Evolutionary conservation across 1,139 yeast genomes (phyloP), one percentile per base, ranked within the genome.

Genomic region (Meyerozyma elateridarum): DNA sequence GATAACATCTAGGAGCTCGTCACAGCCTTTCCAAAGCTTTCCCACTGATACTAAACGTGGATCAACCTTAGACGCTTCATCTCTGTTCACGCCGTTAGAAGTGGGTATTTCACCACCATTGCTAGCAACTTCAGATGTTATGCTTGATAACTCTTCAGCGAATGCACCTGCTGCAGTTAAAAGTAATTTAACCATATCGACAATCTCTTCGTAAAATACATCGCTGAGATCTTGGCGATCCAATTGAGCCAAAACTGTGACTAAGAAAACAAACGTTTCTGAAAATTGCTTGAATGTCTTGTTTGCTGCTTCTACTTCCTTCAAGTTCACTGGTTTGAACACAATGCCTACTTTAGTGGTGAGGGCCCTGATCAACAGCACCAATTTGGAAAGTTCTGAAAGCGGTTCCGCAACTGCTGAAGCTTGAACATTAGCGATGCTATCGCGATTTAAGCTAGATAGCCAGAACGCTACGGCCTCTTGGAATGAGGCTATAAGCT

Each of bases 281-380:
- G 73, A 59, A 25, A 74, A 54, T 25, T 73, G 73, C 37, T 67
- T 71, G 8, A 79, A 43, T 22, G 83, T 79, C 18, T 59, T 61
- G 40, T 56, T 67, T 1, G 83, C 80, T 0, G 85, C 76, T 11
- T 57, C 64, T 4, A 29, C 59, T 46, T 41, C 70, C 36, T 47
- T 55, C 27, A 66, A 43, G 30, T 52, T 70, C 5, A 76, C 76
- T 1, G 88, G 84, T 44, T 79, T 76, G 55, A 79, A 81, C 1
- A 85, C 73, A 25, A 85, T 76, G 5, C 94, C 95, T 3, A 83
- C 64, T 52, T 84, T 85, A 3, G 95, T 85, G 2, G 82, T 67
- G 51, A 84, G 89, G 1, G 95, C 91, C 52, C 70, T 77, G n/a
- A 81, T 63, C 28, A 85, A 59, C 36, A 71, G 64, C 20, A 76